Evolutionary conservation across 495 filamentous ascomycete species (phyloP), one percentile per base, ranked within the genome.

Genomic region (Cudoniella acicularis): DNA sequence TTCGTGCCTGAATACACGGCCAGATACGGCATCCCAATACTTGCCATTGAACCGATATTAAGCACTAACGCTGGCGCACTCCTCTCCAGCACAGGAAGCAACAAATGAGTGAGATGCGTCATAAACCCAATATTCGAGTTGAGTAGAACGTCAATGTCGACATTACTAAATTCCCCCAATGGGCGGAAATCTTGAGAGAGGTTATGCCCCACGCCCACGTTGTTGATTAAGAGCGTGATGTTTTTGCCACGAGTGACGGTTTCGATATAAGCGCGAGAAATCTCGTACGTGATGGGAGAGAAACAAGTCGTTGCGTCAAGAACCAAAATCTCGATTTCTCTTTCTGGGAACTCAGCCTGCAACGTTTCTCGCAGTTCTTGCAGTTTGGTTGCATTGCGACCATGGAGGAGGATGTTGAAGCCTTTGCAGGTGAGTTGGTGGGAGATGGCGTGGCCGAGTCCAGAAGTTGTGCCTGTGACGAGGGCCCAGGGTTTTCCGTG

Each of bases 391-490:
- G 36, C 23, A 49, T 76, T 77, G 24, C 77, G 77, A 11, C 79
- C 79, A 59, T 81, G 78, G 17, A 82, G 57, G 6, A 80, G 59
- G 10, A 82, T 73, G 52, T 78, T 78, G 73, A 82, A 82, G 22
- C 77, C 77, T 10, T 67, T 69, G 8, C 8, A 46, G 6, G 13
- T 6, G n/a, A 46, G 43, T 46, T 16, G 13, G 43, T 6, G 8
- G 6, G 43, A 6, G 11, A 46, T 6, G 4, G 8, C 43, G n/a
- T n/a, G 43, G 9, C 79, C 79, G 43, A 81, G 78, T 3, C 79
- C 79, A 36, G 77, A 77, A 56, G 66, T 79, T 10, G 76, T 69
- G n/a, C 79, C 79, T 1, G 79, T 82, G 8, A 82, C 73, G 10
- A 81, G 62, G n/a, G 79, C 79, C 79, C 79, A 81, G 10, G 62